Evolutionary conservation across 352 stramenopile species (phyloP), one percentile per base, ranked within the genome.

Genomic region (Phytophthora aleatoria): DNA sequence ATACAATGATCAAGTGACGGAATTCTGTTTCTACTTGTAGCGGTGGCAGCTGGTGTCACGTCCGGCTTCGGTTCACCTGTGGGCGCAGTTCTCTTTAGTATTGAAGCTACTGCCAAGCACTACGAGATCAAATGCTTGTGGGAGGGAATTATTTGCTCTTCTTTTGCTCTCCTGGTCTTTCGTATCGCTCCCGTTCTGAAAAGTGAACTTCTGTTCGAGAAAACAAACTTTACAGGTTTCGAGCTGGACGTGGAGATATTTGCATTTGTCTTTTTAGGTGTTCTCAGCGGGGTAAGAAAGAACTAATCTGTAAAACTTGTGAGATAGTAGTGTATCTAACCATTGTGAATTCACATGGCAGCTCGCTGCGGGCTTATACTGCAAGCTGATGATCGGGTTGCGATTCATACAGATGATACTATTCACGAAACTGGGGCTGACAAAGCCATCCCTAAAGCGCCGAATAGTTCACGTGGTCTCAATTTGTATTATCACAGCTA

Each of bases 101-200:
- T 94, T 35, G 87, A 95, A 71, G 87, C 90, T 43, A 92, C 85
- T 6, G 82, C 85, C 8, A 86, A 79, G 48, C 89, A 90, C 50
- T 95, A 94, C 66, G 81, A 91, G 58, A 94, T 96, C 73, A 91
- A 89, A 52, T 92, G 81, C 27, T 71, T 95, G 7, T 95, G 87
- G 87, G 83, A 94, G 57, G 84, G 85, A 10, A 83, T 94, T 24
- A 95, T 95, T 62, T 85, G 81, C 50, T 91, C 87, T 30, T 90
- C 85, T 1, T 79, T 93, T 36, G 90, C 81, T 31, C 82, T 95
- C 24, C 53, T 95, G 10, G 76, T 92, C 2, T 94, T 89, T 67
- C 87, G 86, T 15, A 71, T 93, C 33, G 77, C 90, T 13, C 87
- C 78, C 4, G 82, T 90, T 45, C 67, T 94, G 38, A 86, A 90